Evolutionary conservation across 768 basidiomycete species (phyloP), one percentile per base, ranked within the genome.

Genomic region (Arthromyces matolae): DNA sequence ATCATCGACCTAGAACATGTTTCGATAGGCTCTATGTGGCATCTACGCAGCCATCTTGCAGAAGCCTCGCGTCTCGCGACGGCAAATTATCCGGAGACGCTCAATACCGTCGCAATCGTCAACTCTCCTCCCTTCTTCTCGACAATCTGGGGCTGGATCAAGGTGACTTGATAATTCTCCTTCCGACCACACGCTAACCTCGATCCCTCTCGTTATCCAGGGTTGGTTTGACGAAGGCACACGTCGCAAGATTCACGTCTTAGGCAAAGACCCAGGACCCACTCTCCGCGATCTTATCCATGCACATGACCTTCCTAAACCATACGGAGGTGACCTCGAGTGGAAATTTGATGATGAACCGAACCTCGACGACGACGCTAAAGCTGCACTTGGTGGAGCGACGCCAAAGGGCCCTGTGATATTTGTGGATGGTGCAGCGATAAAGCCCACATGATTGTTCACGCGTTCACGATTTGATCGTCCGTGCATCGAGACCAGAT

Each of bases 101-200:
- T 90, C 33, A 69, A 76, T 55, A 73, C 76, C 28, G 78, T 84
- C 55, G 82, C 74, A 9, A 65, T 93, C 45, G 81, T 93, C 45
- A 91, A 92, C 54, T 82, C 88, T 0, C 90, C 91, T 0, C 71
- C 80, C 0, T 93, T 90, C 71, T 93, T 93, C 64, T 79, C 84
- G 3, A 87, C 83, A 2, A 71, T 92, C 8, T 93, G 89, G 89
- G 76, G 75, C 25, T 92, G 89, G 89, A 74, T 92, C 61, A 89
- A 87, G 72, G 84, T 81, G 49, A 32, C 67, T 41, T 18, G 16
- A 10, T 34, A 19, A 20, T 38, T 16, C 33, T 32, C 19, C 8
- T 36, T 32, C 20, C 13, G 5, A 36, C 5, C 16, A 19, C 3
- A 22, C n/a, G 10, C 27, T 12, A 2, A 13, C 19, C 16, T 19